Percentiles rank a stretch among this genome's conserved stretches.
These are phyloP conservation scores for Syzygium malaccense DNA, from an alignment of 441 rosid species.

Conservation along the genomic window DNA sequence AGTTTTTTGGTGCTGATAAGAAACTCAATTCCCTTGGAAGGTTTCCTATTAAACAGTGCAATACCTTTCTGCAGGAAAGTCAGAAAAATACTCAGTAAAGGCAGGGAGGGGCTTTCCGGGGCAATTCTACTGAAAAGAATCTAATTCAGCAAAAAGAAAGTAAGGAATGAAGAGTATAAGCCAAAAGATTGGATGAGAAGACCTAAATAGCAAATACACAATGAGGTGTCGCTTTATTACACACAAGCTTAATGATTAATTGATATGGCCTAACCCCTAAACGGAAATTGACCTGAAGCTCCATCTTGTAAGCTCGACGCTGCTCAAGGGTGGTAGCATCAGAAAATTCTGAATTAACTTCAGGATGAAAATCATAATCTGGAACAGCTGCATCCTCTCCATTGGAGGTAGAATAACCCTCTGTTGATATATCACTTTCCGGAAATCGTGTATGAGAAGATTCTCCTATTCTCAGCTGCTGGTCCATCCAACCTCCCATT, in stretches of 20 bases:
- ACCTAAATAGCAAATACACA: not conserved
- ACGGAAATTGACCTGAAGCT: slow-evolving; percentile 62
- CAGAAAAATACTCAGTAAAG: slow-evolving; percentile 25
- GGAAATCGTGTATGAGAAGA: slow-evolving; percentile 40
- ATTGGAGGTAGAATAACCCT: slow-evolving; percentile 33
- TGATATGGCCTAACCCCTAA: not conserved
- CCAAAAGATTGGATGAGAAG: not conserved
- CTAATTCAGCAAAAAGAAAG: not conserved
- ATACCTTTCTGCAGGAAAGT: slow-evolving; percentile 82
- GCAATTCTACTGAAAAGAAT: not conserved
- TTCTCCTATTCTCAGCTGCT: slow-evolving; percentile 62
- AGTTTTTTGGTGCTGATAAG: slow-evolving; percentile 64
- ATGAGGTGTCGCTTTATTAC: not conserved
- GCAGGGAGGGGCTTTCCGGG: not conserved
- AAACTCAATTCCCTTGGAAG: slow-evolving; percentile 93
- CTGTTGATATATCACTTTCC: slow-evolving; percentile 48
- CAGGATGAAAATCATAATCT: slow-evolving; percentile 71
- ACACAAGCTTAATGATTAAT: not conserved
- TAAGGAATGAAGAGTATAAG: not conserved
- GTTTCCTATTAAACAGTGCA: slow-evolving; percentile 82
- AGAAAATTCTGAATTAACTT: slow-evolving; percentile 58
- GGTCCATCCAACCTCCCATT: slow-evolving; percentile 98
- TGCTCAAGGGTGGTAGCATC: slow-evolving; percentile 91
- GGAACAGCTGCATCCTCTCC: slow-evolving; percentile 60
- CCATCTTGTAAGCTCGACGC: slow-evolving; percentile 89